Evolutionary conservation across 345 rosid genomes (phyloP), one percentile per base, ranked within the genome.

Genomic region (Acer yangbiense): DNA sequence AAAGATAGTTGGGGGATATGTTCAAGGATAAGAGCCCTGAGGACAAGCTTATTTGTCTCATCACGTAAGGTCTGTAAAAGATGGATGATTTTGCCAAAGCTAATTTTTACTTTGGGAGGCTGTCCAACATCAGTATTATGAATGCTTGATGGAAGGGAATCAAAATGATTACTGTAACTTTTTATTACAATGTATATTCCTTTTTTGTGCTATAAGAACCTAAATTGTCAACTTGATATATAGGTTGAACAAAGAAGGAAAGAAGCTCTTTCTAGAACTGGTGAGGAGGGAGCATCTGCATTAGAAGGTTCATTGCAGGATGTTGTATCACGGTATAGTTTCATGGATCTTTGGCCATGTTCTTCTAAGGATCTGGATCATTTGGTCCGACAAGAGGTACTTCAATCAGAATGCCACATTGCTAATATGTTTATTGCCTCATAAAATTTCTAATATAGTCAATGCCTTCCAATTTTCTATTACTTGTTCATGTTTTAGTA

Each of bases 271-370:
- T 87, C 90, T 65, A 88, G 89, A 78, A 85, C 84, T 64, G 82
- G 78, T 72, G 96, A 92, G 83, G 98, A 92, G 77, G 97, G 89
- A 69, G 80, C 84, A 61, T 81, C 91, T 65, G 83, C 84, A 20
- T 76, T 84, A 60, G 96, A 92, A 72, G 86, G 83, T 82, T 90
- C 97, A 66, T 85, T 95, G 79, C 91, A 90, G 76, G 98, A 93
- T 81, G 89, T 91, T 65, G 92, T 88, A 50, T 88, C 96, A 73
- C 92, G 98, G 27, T 92, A 95, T 80, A 86, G 93, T 81, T 95
- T 85, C 88, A 95, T 92, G 99, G 99, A 91, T 88, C 93, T 95
- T 54, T 92, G 91, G 95, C 99, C 99, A 3, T 91, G 98, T 86
- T 87, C 92, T 79, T 85, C 94, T 39, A 88, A 80, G 79, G 99